Evolutionary conservation across 2,329 filamentous ascomycete species (phyloP), one percentile per base, ranked within the genome.

Genomic region (Aspergillus glaucus): DNA sequence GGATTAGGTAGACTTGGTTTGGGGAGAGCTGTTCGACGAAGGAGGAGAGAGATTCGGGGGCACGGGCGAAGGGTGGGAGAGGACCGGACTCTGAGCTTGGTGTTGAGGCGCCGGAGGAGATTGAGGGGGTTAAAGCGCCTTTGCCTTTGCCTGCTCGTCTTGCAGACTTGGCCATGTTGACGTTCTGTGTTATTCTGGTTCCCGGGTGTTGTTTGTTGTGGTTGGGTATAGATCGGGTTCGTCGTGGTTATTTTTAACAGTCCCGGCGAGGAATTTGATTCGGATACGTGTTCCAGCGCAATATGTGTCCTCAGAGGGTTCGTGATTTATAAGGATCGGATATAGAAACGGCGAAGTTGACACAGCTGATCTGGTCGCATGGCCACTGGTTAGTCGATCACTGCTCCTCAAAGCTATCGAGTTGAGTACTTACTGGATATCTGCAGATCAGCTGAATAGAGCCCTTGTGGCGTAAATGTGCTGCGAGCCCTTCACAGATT

Each of bases 1-100:
- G 90, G 26, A 86, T 78, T 61, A 96, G 80, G 77, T 96, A 95
- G 64, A 95, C 79, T 67, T 88, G 82, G 48, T 79, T 72, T 48
- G 79, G 75, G 50, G 82, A 79, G 51, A 95, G 82, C 40, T 75
- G 78, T 32, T 79, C 72, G 62, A 87, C 77, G 64, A 95, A 85
- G 9, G 83, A 78, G 45, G 76, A 60, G 47, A 95, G 79, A 28
- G 77, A 75, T 44, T 79, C 66, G 1, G 87, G 81, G 0, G 82
- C 81, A 50, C 75, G 75, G 57, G 79, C 79, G 76, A 93, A 95
- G 6, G 88, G 88, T 26, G 76, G 66, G 0, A 84, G 84, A n/a
- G 65, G 64, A 5, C 67, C 66, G 30, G 57, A 55, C 50, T 60
- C 54, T 14, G 61, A 63, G 48, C 52, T 62, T 26, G 65, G 63